These are phyloP conservation scores for Biscogniauxia marginata DNA, from an alignment of 2,329 filamentous ascomycete species.

Conservation along the genomic window DNA sequence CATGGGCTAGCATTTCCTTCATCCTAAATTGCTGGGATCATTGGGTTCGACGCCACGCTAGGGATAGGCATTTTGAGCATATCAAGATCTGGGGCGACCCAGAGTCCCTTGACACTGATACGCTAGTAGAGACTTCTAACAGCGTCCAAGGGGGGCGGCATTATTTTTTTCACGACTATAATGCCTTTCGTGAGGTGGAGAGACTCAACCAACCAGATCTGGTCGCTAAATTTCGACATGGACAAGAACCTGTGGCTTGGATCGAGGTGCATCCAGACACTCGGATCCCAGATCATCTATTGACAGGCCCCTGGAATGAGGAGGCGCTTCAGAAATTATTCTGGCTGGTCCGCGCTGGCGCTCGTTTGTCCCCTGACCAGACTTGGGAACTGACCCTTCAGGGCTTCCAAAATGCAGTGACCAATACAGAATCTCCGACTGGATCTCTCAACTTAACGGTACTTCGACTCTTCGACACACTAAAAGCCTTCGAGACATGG, in stretches of 20 bases:
- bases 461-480: conserved; percentile 15
- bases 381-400: conserved; percentile 43
- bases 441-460: conserved; percentile 13
- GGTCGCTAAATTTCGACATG: conserved; percentile 22
- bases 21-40: conserved; percentile 48
- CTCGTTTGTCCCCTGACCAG: conserved; percentile 30
- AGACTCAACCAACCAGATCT: conserved; percentile 6
- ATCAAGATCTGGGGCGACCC: conserved; percentile 25
- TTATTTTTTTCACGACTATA: conserved; percentile 27
- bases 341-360: conserved; percentile 44
- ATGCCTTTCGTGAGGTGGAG: conserved; percentile 20
- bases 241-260: conserved; percentile 10
- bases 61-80: conserved; percentile 35
- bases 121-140: conserved; percentile 10
- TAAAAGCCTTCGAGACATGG: conserved; percentile 18
- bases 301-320: conserved; percentile 43
- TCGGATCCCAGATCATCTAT: conserved; percentile 40
- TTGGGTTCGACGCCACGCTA: conserved; percentile 43
- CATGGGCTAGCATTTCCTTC: conserved; percentile 45
- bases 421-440: not conserved
- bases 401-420: conserved; percentile 37
- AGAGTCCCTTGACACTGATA: conserved; percentile 18
- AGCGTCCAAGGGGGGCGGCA: conserved; percentile 12
- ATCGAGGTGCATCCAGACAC: conserved; percentile 39
- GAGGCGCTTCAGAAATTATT: conserved; percentile 41